Evolutionary conservation across 2,329 filamentous ascomycete genomes (phyloP), one percentile per base, ranked within the genome.

Genomic region (Fusarium fujikuroi): DNA sequence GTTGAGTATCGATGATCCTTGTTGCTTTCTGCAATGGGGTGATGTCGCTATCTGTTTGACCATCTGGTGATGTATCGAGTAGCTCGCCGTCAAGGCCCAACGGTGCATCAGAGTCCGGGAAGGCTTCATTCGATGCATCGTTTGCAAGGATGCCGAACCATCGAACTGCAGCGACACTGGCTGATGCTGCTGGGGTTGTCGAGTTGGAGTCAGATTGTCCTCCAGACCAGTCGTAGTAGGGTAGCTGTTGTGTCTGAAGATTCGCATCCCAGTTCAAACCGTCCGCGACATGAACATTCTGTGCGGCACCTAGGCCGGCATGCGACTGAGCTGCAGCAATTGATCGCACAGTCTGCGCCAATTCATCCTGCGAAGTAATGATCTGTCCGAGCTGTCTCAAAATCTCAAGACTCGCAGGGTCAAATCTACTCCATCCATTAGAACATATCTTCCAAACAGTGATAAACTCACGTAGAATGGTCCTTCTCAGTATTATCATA

Each of bases 341-440:
- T 4, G 73, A 71, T 14, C 68, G 71, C 7, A 77, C 60, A 12
- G 59, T 50, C 14, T 68, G 70, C 0, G 73, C n/a, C 7, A 78
- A 18, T 16, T 76, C 70, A 56, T 76, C 65, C 30, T 78, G 76
- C 1, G 75, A 68, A 23, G 25, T 63, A 40, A 75, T 66, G 34
- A 78, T 69, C 39, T 75, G 75, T 9, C 65, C 64, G 21, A 78
- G 50, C 40, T 78, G 76, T 21, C 75, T 65, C 16, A 82, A 64
- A 19, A 82, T 82, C 47, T 79, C 80, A 7, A 82, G 60, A 36
- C 78, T 82, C n/a, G 81, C 81, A 28, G 80, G 76, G 49, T 82
- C 80, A 39, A 80, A 83, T 40, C 81, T 82, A n/a, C 9, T 11
- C 2, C 9, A 14, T 4, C 2, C 5, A 21, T 71, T 5, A 71